Evolutionary conservation across 2,329 filamentous ascomycete genomes (phyloP).

Genomic region (Colletotrichum karsti): DNA sequence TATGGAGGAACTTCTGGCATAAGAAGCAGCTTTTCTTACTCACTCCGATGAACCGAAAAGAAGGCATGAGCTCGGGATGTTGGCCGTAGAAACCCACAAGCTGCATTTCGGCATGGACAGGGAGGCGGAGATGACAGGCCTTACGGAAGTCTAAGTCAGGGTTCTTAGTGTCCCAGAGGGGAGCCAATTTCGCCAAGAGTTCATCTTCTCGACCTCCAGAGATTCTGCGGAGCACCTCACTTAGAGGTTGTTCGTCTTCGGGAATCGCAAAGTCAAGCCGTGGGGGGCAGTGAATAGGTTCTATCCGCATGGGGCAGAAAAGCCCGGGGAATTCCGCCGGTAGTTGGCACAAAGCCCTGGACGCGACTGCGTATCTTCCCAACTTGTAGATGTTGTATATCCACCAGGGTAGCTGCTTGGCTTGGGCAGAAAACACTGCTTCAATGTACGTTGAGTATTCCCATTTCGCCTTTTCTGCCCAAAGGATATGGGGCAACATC

Average conservation of each 20-base stretch:
- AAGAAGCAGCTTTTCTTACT: background rate
- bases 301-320: background rate
- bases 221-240: background rate
- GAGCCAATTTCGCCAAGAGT: background rate
- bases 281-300: background rate
- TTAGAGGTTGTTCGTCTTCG: background rate
- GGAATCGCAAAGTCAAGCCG: background rate
- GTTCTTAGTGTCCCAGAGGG: background rate
- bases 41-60: background rate
- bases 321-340: background rate
- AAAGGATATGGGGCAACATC: background rate
- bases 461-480: constrained; percentile 9
- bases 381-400: constrained; percentile 8
- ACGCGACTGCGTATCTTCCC: background rate
- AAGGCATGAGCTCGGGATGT: background rate
- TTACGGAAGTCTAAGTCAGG: background rate
- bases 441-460: background rate
- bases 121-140: background rate
- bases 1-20: background rate
- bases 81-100: background rate
- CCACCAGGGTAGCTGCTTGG: background rate
- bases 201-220: background rate
- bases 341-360: background rate
- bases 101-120: constrained; percentile 1
- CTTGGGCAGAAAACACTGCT: background rate